phyloP scores from a whole-genome alignment of 2,329 filamentous ascomycete genomes.

The Aspergillus latus region DNA sequence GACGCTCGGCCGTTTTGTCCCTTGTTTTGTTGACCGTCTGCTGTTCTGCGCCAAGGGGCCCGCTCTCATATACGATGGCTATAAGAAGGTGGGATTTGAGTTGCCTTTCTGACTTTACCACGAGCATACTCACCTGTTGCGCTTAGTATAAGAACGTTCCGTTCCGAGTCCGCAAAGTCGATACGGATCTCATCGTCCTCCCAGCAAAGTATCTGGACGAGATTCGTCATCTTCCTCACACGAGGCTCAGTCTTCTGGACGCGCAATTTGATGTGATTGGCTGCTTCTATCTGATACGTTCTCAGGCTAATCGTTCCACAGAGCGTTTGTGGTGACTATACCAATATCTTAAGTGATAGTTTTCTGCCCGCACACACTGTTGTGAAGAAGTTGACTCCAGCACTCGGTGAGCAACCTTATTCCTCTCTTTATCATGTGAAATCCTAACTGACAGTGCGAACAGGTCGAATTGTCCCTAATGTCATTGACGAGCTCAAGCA shows the following conservation, averaged over 20 bases:
- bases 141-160: slow-evolving; percentile 29
- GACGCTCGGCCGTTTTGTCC: slow-evolving; percentile 22
- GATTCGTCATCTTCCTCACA: slow-evolving; percentile 21
- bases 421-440: not conserved
- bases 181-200: slow-evolving; percentile 31
- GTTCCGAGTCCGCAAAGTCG: slow-evolving; percentile 30
- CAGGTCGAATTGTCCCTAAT: slow-evolving; percentile 27
- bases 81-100: slow-evolving; percentile 22
- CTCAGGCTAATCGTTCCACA: slow-evolving; percentile 5
- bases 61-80: slow-evolving; percentile 28
- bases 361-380: slow-evolving; percentile 26
- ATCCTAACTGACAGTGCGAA: not conserved
- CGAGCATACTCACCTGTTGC: not conserved
- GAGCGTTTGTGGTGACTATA: slow-evolving; percentile 32
- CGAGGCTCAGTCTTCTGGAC: slow-evolving; percentile 27
- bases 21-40: slow-evolving; percentile 28
- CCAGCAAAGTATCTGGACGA: slow-evolving; percentile 30
- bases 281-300: not conserved
- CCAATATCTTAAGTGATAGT: slow-evolving; percentile 28
- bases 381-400: slow-evolving; percentile 26
- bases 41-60: slow-evolving; percentile 26
- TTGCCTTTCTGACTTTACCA: not conserved
- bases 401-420: slow-evolving; percentile 17
- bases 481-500: slow-evolving; percentile 29
- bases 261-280: slow-evolving; percentile 28